Evolutionary conservation across 1,139 yeast species (phyloP).

Genomic region (Candida neerlandica): DNA sequence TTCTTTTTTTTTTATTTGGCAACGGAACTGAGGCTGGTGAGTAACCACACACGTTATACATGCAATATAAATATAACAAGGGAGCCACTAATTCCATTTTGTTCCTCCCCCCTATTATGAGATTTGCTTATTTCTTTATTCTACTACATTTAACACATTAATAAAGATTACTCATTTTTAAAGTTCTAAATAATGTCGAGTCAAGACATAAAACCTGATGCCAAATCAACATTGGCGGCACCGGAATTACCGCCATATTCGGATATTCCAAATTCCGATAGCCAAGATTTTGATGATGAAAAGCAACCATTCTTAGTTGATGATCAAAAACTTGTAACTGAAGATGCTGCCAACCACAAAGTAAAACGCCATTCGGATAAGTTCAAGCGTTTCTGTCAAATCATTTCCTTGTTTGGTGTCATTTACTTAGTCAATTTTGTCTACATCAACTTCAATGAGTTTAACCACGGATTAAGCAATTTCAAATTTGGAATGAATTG

Average conservation of each 20-base stretch:
- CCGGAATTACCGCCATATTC: constrained; percentile 6
- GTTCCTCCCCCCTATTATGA: too few species aligned
- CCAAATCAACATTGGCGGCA: not conserved
- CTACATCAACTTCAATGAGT: not conserved
- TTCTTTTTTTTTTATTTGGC: too few species aligned
- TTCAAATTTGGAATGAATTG: not conserved
- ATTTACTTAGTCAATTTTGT: constrained; percentile 2
- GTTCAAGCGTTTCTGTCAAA: not conserved
- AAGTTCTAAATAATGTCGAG: not conserved
- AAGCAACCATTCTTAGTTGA: not conserved
- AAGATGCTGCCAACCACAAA: not conserved
- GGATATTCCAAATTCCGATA: not conserved
- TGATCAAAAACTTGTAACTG: not conserved
- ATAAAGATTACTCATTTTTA: not conserved
- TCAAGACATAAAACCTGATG: constrained; percentile 2
- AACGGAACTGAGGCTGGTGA: too few species aligned
- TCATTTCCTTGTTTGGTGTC: not conserved
- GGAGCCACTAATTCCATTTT: too few species aligned
- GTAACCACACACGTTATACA: too few species aligned
- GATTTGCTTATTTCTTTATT: not conserved
- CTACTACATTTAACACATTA: not conserved
- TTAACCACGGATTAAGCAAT: not conserved
- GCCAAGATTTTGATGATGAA: not conserved
- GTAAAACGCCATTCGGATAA: not conserved
- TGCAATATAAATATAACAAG: too few species aligned